phyloP scores from a whole-genome alignment of 805 yeast species.

The Cyberlindnera maclurae region DNA sequence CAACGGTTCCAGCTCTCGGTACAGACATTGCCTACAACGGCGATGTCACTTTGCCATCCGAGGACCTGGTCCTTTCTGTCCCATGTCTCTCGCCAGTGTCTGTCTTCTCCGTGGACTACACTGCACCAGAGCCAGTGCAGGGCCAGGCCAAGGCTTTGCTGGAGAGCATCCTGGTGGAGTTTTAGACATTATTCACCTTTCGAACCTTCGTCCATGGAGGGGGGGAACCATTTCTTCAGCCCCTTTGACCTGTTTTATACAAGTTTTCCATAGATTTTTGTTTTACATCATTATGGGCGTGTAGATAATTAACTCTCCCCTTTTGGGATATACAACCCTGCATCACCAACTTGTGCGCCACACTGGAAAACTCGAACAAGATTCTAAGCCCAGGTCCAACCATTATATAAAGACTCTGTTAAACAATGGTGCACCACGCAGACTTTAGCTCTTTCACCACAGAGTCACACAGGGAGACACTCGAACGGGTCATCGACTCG shows the following conservation, averaged over 20 bases:
- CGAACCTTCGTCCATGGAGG: background rate
- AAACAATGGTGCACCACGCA: conserved; percentile 51
- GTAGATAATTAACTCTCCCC: no score
- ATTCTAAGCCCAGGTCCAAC: no score
- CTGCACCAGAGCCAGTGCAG: conserved; percentile 16
- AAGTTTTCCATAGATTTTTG: no score
- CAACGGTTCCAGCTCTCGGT: conserved; percentile 18
- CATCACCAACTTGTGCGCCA: no score
- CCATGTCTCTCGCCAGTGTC: conserved; percentile 39
- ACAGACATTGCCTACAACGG: conserved; percentile 33
- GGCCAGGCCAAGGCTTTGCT: conserved; percentile 14
- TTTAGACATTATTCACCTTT: conserved; percentile 4
- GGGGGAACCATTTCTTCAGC: background rate
- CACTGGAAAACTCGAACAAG: no score
- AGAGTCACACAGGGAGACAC: conserved; percentile 41
- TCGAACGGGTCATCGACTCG: conserved; percentile 50
- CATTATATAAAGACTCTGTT: no score
- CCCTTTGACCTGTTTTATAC: background rate
- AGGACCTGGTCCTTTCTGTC: conserved; percentile 24
- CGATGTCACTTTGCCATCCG: conserved; percentile 38
- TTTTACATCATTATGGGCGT: no score
- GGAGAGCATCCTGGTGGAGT: conserved; percentile 8
- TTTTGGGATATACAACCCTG: no score
- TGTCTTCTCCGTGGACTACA: conserved; percentile 40
- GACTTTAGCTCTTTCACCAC: conserved; percentile 53